Base-by-base conservation (phyloP, 2,329 filamentous ascomycete genomes). In the Mycogone perniciosa region DNA sequence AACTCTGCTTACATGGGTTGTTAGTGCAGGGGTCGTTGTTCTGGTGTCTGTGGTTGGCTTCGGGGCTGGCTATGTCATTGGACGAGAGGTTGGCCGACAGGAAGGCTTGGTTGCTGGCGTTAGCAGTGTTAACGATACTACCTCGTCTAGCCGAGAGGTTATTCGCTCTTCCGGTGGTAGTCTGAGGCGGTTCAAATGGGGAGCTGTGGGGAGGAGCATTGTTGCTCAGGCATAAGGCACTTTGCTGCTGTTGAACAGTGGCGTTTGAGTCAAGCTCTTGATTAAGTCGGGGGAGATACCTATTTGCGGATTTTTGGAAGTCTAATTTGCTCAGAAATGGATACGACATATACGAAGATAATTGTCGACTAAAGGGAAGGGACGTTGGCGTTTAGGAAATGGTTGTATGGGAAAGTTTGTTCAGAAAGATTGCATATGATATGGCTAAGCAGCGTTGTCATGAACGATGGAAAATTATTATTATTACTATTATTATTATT, bases 1-100 rank as follows among this genome's bases (percentile, higher is more conserved):
- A 33, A 84, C 81, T 1, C 66, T 84, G 6, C 64, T 85, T 45
- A 81, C 82, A 0, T 85, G 82, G 80, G 80, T 83, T 5, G 75
- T 86, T 48, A 81, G 79, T 51, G 82, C 83, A 6, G 82, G 84
- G 13, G 82, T 86, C 1, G 79, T 86, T 2, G 81, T 86, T 7
- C 72, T 87, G 8, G 79, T 86, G 3, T 83, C 80, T 6, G 83
- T 85, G 1, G 82, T 86, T 33, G 82, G 82, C 2, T 86, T 87
- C 57, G 81, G 83, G 3, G 83, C 83, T 7, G 83, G 84, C 8
- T 85, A 85, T 59, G 82, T 85, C 27, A 81, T 85, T 53, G 83
- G 84, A 5, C 73, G 82, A 29, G 83, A 86, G 58, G 81, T 84
- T 27, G 83, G 83, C 3, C 74, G 79, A 33, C 79, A 84, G 56